phyloP scores from a whole-genome alignment of 176 grass and related monocot genomes.

The Oryza meyeriana region DNA sequence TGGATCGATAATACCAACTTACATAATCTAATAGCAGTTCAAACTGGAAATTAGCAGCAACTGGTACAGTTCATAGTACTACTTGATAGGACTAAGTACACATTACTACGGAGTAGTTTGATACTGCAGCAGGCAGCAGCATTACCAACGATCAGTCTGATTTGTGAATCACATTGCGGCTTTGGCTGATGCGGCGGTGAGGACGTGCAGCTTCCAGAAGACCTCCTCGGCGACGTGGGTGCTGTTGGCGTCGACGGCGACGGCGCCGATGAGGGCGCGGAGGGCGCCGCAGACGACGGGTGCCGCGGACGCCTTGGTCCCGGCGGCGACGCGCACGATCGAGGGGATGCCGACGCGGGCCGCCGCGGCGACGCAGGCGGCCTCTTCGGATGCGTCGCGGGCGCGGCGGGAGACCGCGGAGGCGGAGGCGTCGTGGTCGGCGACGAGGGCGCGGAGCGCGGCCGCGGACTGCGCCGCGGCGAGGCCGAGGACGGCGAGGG shows the following conservation, averaged over 20 bases:
- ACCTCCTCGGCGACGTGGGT: slow-evolving; percentile 50
- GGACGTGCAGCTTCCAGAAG: slow-evolving; percentile 39
- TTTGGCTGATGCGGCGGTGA: neutral
- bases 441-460: slow-evolving; percentile 36
- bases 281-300: slow-evolving; percentile 53
- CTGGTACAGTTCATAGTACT: neutral
- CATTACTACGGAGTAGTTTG: neutral
- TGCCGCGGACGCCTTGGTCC: slow-evolving; percentile 33
- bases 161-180: neutral
- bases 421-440: slow-evolving; percentile 39
- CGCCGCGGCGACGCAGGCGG: slow-evolving; percentile 35
- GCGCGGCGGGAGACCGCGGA: slow-evolving; percentile 36
- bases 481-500: slow-evolving; percentile 56
- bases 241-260: slow-evolving; percentile 49
- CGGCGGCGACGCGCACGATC: slow-evolving; percentile 49
- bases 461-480: slow-evolving; percentile 44
- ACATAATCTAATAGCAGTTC: neutral
- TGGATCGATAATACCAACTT: neutral
- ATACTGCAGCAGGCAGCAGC: neutral
- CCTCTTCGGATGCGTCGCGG: neutral
- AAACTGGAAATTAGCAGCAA: neutral
- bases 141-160: neutral
- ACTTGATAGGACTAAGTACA: no score
- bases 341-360: slow-evolving; percentile 24
- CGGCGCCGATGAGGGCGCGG: slow-evolving; percentile 53